Conservation (phyloP, 129 eudicot species). For the Pittosporum tobira region DNA sequence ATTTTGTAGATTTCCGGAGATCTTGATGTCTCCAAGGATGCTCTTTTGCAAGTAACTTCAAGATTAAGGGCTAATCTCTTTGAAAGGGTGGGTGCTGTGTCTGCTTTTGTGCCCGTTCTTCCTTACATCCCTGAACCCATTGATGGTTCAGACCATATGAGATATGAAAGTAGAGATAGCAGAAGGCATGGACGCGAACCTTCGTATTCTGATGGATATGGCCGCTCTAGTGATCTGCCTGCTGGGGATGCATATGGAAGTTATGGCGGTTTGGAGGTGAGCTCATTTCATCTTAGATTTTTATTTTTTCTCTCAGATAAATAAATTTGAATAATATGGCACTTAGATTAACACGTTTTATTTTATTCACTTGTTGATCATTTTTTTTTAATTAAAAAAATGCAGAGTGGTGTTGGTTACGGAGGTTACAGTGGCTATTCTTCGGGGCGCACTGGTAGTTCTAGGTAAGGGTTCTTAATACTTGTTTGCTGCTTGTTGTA, state of each 20-base stretch:
- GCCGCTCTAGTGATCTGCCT: constrained; percentile 52
- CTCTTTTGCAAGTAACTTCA: constrained; percentile 80
- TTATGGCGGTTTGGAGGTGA: constrained; percentile 66
- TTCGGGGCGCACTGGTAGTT: constrained; percentile 72
- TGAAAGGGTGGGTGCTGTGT: constrained; percentile 79
- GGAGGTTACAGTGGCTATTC: constrained; percentile 86
- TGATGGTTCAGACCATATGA: constrained; percentile 46
- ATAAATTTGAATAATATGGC: no score
- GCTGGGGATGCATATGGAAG: constrained; percentile 53
- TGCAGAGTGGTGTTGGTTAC: constrained; percentile 48
- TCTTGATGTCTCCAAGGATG: constrained; percentile 71
- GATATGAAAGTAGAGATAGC: constrained; percentile 66
- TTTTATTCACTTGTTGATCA: not conserved
- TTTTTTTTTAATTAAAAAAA: constrained; percentile 31
- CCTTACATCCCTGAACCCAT: constrained; percentile 76
- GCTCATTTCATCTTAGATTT: no score
- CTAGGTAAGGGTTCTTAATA: constrained; percentile 47
- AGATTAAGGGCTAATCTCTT: constrained; percentile 88
- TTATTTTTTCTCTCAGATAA: no score
- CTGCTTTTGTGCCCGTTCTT: constrained; percentile 81
- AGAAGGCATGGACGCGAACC: constrained; percentile 76
- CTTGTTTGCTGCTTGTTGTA: not conserved
- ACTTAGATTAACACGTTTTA: no score
- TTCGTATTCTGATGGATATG: constrained; percentile 66
- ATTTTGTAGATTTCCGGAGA: constrained; percentile 74